phyloP scores from a whole-genome alignment of 2,329 filamentous ascomycete genomes.

The Gliomastix tumulicola region DNA sequence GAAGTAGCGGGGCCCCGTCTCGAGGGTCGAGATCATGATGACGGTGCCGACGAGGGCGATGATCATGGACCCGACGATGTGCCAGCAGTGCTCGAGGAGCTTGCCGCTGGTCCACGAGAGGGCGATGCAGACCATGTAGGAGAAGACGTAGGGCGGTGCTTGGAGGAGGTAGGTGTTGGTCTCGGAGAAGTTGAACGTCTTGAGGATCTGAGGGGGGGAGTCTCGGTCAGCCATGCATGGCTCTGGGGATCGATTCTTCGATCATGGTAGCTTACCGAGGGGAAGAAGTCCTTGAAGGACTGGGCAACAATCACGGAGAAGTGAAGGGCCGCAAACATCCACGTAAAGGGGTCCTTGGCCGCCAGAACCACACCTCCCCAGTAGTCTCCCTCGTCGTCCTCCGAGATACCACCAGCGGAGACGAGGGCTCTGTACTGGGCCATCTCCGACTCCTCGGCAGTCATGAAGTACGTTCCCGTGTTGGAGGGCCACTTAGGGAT shows the following conservation, averaged over 20 bases:
- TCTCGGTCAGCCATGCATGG: neutral
- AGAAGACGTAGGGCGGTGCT: constrained; percentile 31
- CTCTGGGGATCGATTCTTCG: too few relatives aligned
- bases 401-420: constrained; percentile 22
- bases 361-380: constrained; percentile 25
- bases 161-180: constrained; percentile 29
- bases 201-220: constrained; percentile 10
- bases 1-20: constrained; percentile 31
- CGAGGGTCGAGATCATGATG: constrained; percentile 31
- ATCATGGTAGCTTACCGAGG: constrained; percentile 25
- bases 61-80: constrained; percentile 30
- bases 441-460: constrained; percentile 8
- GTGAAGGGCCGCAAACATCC: constrained; percentile 29
- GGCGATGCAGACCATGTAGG: constrained; percentile 26
- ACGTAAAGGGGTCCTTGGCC: constrained; percentile 26
- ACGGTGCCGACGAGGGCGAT: constrained; percentile 27
- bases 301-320: constrained; percentile 33
- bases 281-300: constrained; percentile 32
- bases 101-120: constrained; percentile 29
- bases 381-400: constrained; percentile 22
- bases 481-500: constrained; percentile 25
- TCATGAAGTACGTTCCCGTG: constrained; percentile 16
- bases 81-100: constrained; percentile 26
- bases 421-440: constrained; percentile 13
- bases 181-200: constrained; percentile 15